Conservation (phyloP, 1,284 basidiomycete genomes). For the Tilletia setariae region DNA sequence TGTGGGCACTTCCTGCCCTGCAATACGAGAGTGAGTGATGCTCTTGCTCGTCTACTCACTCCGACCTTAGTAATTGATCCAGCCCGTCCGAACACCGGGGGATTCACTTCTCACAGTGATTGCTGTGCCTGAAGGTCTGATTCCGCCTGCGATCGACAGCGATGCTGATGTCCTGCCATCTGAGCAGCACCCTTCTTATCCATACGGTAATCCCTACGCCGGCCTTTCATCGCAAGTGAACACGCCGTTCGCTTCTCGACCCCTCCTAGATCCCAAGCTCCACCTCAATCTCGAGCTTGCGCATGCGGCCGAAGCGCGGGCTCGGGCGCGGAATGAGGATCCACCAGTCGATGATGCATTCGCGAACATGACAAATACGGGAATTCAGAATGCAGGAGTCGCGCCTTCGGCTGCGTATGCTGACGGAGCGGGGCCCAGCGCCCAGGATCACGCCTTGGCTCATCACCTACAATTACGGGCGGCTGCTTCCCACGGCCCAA, state of each 20-base stretch:
- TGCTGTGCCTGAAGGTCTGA: conserved; percentile 37
- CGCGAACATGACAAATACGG: conserved; percentile 16
- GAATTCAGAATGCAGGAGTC: conserved; percentile 11
- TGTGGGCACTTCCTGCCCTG: conserved; percentile 25
- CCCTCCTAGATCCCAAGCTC: conserved; percentile 24
- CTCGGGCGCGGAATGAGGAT: conserved; percentile 13
- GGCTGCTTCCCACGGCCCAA: conserved; percentile 23
- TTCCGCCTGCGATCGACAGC: conserved; percentile 36
- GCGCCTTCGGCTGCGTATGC: conserved; percentile 3
- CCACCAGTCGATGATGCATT: conserved; percentile 16
- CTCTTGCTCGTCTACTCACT: not conserved
- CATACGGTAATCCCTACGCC: conserved; percentile 35
- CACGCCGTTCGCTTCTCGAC: conserved; percentile 24
- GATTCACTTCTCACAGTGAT: conserved; percentile 14
- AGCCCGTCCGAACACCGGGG: no score
- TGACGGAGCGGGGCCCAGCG: conserved; percentile 14
- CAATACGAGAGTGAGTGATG: conserved; percentile 26
- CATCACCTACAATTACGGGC: conserved; percentile 24
- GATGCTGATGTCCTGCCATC: conserved; percentile 44
- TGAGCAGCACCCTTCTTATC: conserved; percentile 46
- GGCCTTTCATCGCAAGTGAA: conserved; percentile 20
- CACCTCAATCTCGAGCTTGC: conserved; percentile 20
- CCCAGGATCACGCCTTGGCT: conserved; percentile 19
- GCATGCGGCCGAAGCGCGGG: conserved; percentile 7
- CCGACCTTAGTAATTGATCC: no score